Evolutionary conservation across 164 flowering plant species (phyloP).

Genomic region (Buxus sempervirens): DNA sequence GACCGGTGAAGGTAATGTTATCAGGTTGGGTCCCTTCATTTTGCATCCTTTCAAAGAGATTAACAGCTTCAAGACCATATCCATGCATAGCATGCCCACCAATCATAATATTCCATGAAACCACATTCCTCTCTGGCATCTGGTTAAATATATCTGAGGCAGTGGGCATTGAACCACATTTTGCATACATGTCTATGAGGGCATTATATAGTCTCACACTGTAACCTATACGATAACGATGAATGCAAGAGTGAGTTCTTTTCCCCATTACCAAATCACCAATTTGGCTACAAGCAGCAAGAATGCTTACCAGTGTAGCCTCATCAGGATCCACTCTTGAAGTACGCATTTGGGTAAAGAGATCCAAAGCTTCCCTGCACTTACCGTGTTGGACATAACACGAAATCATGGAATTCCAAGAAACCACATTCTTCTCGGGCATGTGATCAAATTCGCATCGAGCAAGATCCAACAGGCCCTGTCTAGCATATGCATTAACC

Average conservation of each 20-base stretch:
- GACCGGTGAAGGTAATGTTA: conserved; percentile 45
- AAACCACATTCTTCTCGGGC: conserved; percentile 44
- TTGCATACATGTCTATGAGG: conserved; percentile 56
- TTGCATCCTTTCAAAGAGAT: conserved; percentile 42
- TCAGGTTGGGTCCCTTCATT: conserved; percentile 35
- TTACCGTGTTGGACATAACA: conserved; percentile 32
- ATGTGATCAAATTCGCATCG: conserved; percentile 33
- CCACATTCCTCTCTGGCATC: conserved; percentile 35
- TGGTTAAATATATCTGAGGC: conserved; percentile 32
- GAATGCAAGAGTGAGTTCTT: conserved; percentile 26
- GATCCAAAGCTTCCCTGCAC: conserved; percentile 29
- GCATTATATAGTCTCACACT: conserved; percentile 38
- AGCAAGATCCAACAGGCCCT: conserved; percentile 35
- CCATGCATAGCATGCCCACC: conserved; percentile 55
- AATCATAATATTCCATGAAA: conserved; percentile 53
- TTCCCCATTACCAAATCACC: conserved; percentile 44
- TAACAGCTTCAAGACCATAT: conserved; percentile 29
- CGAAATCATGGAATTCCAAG: conserved; percentile 53
- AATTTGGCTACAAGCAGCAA: conserved; percentile 44
- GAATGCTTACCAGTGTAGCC: conserved; percentile 34
- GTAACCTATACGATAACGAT: conserved; percentile 3
- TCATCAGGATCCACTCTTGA: conserved; percentile 36
- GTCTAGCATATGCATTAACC: conserved; percentile 41
- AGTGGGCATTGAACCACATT: conserved; percentile 37
- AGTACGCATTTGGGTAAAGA: conserved; percentile 33